Base-by-base conservation (phyloP, 2,329 filamentous ascomycete genomes). In the Bipolaris bicolor region DNA sequence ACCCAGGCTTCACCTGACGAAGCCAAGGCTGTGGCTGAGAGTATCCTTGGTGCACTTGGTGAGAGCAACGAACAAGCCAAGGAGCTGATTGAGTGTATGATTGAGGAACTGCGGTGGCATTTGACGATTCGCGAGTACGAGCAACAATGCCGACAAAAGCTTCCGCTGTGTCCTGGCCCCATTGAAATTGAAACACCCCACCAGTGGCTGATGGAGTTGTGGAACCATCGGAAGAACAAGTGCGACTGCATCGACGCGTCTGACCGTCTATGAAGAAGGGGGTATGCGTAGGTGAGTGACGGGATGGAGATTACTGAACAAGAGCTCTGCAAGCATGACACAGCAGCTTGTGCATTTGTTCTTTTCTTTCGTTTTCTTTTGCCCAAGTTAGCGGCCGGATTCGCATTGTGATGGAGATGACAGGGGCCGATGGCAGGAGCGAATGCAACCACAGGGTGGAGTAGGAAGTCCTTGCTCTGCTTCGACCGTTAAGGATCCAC, bases 131-230 rank as follows among this genome's bases (percentile, higher is more conserved):
- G 58, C 16, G 49, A 66, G 16, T 74, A 73, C 48, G 69, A 74
- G 55, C 47, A 55, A 43, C 57, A 61, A 18, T 53, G 29, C 39
- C 65, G 68, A 33, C 65, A 67, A 40, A 70, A 58, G 41, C 46
- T 74, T 22, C 67, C 71, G 7, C 41, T 63, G 10, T 70, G 64
- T 46, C 62, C 58, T 15, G 68, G 69, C n/a, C 64, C 68, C 9
- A 63, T 71, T 24, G 48, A 55, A 6, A 45, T 69, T 3, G 62
- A 70, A 39, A 44, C 50, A 2, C 52, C 64, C 11, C 68, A 72
- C 36, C 61, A 69, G 29, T 71, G 67, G 63, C 64, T 70, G 13
- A 51, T 52, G 7, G 64, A 63, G 6, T 24, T 64, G 34, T 65
- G 66, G 64, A 59, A 64, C 33, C 64, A 57, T 44, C 66, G 50